Conservation (phyloP, 108 stramenopile genomes). For the Licmophora abbreviata region DNA sequence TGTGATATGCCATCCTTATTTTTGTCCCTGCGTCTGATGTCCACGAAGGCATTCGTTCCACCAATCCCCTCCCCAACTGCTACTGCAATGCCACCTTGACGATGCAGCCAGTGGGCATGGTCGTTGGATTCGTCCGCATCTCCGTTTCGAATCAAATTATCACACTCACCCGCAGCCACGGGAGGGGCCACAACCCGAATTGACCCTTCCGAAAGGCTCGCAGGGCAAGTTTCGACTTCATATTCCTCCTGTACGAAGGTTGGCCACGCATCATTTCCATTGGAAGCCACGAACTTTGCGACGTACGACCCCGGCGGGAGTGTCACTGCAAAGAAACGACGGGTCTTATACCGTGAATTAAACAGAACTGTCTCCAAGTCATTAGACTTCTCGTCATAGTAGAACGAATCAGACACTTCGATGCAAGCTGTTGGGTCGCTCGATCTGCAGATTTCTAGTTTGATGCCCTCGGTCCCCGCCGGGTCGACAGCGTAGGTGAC, state of each 20-base stretch:
- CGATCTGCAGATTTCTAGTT: constrained; percentile 10
- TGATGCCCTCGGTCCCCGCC: constrained; percentile 24
- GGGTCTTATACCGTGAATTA: constrained; percentile 7
- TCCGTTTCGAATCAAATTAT: neutral
- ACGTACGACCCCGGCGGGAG: constrained; percentile 29
- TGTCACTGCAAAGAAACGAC: constrained; percentile 23
- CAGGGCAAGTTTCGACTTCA: constrained; percentile 5
- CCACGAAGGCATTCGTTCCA: neutral
- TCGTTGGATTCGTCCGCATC: neutral
- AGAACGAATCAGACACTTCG: no score
- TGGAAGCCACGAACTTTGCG: constrained; percentile 22
- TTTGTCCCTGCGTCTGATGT: neutral
- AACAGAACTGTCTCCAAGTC: neutral
- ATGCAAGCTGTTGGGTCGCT: neutral
- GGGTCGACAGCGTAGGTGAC: constrained; percentile 25
- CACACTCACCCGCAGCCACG: neutral
- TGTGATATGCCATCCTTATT: neutral
- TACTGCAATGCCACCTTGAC: neutral
- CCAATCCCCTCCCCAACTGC: neutral
- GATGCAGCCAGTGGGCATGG: neutral
- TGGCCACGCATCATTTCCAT: constrained; percentile 26
- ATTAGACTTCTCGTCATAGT: neutral
- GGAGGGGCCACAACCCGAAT: neutral
- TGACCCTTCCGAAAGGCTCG: neutral
- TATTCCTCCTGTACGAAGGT: constrained; percentile 29